Base-by-base conservation (phyloP, 805 yeast species). In the Sugiyamaella chiloensis region DNA sequence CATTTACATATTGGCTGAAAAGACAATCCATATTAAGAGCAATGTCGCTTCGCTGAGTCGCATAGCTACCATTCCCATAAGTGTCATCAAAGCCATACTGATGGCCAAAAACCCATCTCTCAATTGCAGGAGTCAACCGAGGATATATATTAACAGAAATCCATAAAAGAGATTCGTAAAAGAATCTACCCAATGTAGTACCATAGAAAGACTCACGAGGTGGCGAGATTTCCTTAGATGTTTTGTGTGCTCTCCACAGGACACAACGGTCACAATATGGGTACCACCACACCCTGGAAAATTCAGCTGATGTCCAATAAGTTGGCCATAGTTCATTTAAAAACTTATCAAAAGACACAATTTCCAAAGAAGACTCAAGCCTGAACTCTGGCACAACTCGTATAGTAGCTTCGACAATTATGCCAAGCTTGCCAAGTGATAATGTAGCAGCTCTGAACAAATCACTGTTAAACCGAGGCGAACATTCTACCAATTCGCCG, bases 1-100 rank as follows among this genome's bases (percentile, higher is more conserved):
- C 99, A 62, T 90, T 82, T 43, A 91, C 98, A 67, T 82, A 90
- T 66, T 91, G 99, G 37, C 89, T 81, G 66, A 88, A 91, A 56
- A 91, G 71, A 65, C 98, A 93, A 70, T 93, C 98, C 96, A 91
- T 87, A 65, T 87, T 88, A 60, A 91, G 79, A 5, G 91, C 96
- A 50, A 85, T 87, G 39, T 87, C 91, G 2, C 96, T 84, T 50
- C 79, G 76, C 59, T 83, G 88, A 8, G 90, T 87, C 2, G 87
- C 85, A 42, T 77, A 67, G 46, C 77, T 81, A 26, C 80, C 81
- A n/a, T 63, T 64, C 17, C 77, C 78, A 30, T 83, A 71, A 5
- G 86, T 82, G 60, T 84, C 90, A 21, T 81, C 79, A 40, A 71
- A 68, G 5, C 96, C 96, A 60, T 85, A 90, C 67, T 88, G 96